Conservation (phyloP, 805 yeast species). For the Scheffersomyces spartinae region DNA sequence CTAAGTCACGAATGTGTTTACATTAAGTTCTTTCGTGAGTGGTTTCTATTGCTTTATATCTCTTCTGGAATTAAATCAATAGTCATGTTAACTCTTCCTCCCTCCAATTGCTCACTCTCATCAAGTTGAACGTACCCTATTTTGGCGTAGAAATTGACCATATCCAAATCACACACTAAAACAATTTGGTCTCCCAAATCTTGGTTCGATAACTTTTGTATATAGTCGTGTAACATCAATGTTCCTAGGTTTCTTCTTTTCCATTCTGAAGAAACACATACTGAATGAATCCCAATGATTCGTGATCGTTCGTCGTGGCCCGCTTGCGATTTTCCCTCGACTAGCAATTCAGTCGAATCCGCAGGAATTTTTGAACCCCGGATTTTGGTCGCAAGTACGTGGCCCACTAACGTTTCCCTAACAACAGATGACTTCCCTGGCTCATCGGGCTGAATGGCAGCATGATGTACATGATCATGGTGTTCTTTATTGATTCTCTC, state of each 20-base stretch:
- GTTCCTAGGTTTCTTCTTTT: conserved; percentile 79
- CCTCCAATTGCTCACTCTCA: conserved; percentile 41
- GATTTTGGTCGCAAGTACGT: conserved; percentile 69
- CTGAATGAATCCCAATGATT: conserved; percentile 70
- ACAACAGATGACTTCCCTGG: conserved; percentile 39
- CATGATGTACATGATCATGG: no score
- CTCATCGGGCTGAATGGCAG: no score
- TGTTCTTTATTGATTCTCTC: no score
- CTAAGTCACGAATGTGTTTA: no score
- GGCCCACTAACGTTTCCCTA: conserved; percentile 65
- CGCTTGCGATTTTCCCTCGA: no score
- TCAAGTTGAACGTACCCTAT: conserved; percentile 73
- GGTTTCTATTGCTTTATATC: no score
- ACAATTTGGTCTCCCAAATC: conserved; percentile 71
- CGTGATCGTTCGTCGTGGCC: conserved; percentile 74
- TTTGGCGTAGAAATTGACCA: conserved; percentile 68
- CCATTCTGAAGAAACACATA: conserved; percentile 67
- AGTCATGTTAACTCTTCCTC: conserved; percentile 42
- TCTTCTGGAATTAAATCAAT: conserved; percentile 34
- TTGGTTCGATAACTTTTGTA: conserved; percentile 82
- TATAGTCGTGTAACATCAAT: conserved; percentile 72
- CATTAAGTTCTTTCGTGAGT: no score
- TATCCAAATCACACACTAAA: conserved; percentile 56
- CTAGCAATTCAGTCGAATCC: conserved; percentile 54
- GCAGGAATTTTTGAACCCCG: conserved; percentile 38